Percentiles rank a stretch among this genome's conserved stretches.
These are phyloP conservation scores for Alternaria gaisen DNA, from an alignment of 2,329 filamentous ascomycete species.

Conservation along the genomic window DNA sequence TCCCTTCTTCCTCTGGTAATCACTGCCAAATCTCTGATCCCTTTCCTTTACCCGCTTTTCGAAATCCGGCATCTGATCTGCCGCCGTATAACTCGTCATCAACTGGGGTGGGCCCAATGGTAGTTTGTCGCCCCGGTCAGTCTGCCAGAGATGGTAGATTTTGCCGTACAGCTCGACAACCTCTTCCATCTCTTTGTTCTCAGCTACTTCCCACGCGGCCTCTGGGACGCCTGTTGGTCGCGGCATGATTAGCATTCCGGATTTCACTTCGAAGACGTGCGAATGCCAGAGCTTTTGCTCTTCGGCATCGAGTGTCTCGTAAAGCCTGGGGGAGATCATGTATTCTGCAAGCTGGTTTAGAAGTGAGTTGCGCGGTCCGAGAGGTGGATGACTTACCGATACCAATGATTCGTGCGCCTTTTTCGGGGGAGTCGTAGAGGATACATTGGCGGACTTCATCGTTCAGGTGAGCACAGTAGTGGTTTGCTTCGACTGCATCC, in stretches of 20 bases:
- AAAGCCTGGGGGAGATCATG: conserved; percentile 79
- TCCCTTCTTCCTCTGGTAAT: conserved; percentile 62
- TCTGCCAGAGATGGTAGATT: conserved; percentile 86
- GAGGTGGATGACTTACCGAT: conserved; percentile 54
- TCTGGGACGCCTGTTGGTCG: conserved; percentile 64
- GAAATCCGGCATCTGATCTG: conserved; percentile 58
- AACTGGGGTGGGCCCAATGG: conserved; percentile 69
- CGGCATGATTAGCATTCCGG: conserved; percentile 82
- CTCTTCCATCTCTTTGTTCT: conserved; percentile 82
- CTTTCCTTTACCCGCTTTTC: conserved; percentile 59
- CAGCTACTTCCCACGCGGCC: conserved; percentile 75
- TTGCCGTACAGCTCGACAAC: conserved; percentile 81
- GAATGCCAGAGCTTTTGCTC: conserved; percentile 84
- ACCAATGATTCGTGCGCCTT: conserved; percentile 77
- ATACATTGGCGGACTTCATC: conserved; percentile 85
- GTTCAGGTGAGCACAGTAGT: conserved; percentile 83
- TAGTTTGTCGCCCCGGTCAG: conserved; percentile 73
- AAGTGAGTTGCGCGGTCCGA: not conserved
- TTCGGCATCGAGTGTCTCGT: conserved; percentile 68
- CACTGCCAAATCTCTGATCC: conserved; percentile 63
- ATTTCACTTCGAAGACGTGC: conserved; percentile 78
- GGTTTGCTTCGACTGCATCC: conserved; percentile 75
- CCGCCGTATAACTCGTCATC: conserved; percentile 69
- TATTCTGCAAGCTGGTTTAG: conserved; percentile 65
- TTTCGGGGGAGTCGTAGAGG: conserved; percentile 76